Evolutionary conservation across 2,329 filamentous ascomycete genomes (phyloP), one percentile per base, ranked within the genome.

Genomic region (Apiospora kogelbergensis): DNA sequence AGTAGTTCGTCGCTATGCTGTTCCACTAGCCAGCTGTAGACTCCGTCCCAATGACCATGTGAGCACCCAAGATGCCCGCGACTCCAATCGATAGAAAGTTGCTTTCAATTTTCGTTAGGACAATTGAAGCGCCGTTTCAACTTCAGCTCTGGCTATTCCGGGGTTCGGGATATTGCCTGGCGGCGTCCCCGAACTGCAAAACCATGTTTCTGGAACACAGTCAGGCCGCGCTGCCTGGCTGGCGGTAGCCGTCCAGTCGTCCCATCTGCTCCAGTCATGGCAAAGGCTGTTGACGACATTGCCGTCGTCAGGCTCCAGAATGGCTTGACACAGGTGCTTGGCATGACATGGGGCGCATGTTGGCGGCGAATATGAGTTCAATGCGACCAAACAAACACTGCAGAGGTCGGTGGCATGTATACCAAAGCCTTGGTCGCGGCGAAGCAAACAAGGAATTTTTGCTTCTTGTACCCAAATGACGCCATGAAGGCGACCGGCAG

Each of bases 1-100:
- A 60, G 53, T 60, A 60, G 53, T 60, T 60, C 30, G 30, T 60
- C 30, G 26, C 53, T n/a, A 37, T 60, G 53, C 53, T 60, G 53
- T 37, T 13, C 30, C 53, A 37, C 30, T 37, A 33, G 30, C 53
- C 30, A 37, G 53, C 53, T n/a, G 53, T 60, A 37, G 26, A 37
- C 53, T 37, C 53, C 46, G 46, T 26, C 46, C 24, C 26, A 30
- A 26, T 15, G 22, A 6, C 24, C 13, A 53, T 42, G 17, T 42
- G 40, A 42, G 11, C 11, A 15, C 40, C 46, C 4, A 53, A 53
- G 46, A n/a, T 37, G 17, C 33, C 9, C 26, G 26, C 37, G 53
- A 37, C n/a, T 60, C 3, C 17, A n/a, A 3, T 13, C 20, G 53
- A 60, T 45, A 45, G 4, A 60, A 37, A 22, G n/a, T 17, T 22